A percentile compares a stretch with the other conserved stretches of the same genome.
phyloP scores from a whole-genome alignment of 805 yeast species.

The Candida caryicola region DNA sequence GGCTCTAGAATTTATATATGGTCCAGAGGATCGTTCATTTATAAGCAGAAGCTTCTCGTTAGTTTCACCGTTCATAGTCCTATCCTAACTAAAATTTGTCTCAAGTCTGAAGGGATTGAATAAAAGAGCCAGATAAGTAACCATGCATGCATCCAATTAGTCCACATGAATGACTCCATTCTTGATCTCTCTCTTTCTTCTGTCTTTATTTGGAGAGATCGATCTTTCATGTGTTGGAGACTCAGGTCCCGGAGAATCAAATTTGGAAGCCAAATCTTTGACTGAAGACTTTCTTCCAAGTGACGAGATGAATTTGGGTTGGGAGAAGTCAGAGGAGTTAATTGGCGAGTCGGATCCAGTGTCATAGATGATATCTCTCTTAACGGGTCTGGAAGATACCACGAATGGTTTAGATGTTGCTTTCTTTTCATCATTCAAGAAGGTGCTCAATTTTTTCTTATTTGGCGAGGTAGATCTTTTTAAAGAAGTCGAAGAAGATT shows the following conservation, averaged over 20 bases:
- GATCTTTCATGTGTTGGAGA: slow-evolving; percentile 12
- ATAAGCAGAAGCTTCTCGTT: too few relatives aligned
- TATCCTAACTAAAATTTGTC: not conserved
- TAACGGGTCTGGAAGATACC: slow-evolving; percentile 23
- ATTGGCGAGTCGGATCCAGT: slow-evolving; percentile 8
- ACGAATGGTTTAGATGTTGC: slow-evolving; percentile 7
- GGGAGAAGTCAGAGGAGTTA: slow-evolving; percentile 18
- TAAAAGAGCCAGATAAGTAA: too few relatives aligned
- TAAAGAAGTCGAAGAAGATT: slow-evolving; percentile 16
- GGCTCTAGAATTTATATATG: too few relatives aligned
- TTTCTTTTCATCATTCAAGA: slow-evolving; percentile 12
- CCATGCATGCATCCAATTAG: not conserved
- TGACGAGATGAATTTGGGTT: slow-evolving; percentile 27
- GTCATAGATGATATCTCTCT: slow-evolving; percentile 26
- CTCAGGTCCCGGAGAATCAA: slow-evolving; percentile 19
- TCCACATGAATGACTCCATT: slow-evolving; percentile 5
- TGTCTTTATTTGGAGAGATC: slow-evolving; percentile 13
- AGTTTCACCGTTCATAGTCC: too few relatives aligned
- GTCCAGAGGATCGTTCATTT: too few relatives aligned
- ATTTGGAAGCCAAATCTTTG: slow-evolving; percentile 30
- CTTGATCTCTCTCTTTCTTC: slow-evolving; percentile 1
- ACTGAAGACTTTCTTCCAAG: slow-evolving; percentile 32
- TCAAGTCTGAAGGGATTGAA: not conserved
- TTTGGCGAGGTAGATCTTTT: slow-evolving; percentile 40
- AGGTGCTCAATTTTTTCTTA: slow-evolving; percentile 29